Base-by-base conservation (phyloP, 1,139 yeast species). In the Pichia sp. region DNA sequence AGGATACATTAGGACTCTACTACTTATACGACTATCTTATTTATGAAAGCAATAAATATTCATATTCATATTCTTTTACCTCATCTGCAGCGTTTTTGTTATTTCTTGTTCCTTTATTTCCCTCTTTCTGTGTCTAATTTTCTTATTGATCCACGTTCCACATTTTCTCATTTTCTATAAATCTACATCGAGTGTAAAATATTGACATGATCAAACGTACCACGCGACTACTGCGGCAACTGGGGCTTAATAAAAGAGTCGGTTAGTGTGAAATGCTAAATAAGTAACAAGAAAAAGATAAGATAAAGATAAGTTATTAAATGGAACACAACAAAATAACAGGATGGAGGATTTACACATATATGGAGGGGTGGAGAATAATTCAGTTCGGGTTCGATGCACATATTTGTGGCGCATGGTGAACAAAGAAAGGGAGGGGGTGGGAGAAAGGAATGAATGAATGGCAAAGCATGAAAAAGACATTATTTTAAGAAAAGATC, bases 41-140 rank as follows among this genome's bases (percentile, higher is more conserved):
- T 28, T 49, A 34, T 31, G 37, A 31, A 31, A 31, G 37, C 37
- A n/a, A 31, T 31, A 31, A 31, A 31, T n/a, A 31, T 37, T 48
- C 18, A 31, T 44, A 21, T 45, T 41, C 40, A n/a, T n/a, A n/a
- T 4, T 43, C 3, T 42, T 31, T 25, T 21, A 48, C 25, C 23
- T 44, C 2, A 25, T 6, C 28, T 25, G 8, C 9, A 25, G 9
- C 28, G 8, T 25, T 25, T 6, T 25, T 18, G n/a, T 31, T 31
- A 31, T 31, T 31, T 31, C 37, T 6, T 31, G 28, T 25, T 25
- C 28, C 37, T 13, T 31, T 31, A 31, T 31, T 31, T 31, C n/a
- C 37, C 18, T n/a, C 10, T n/a, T n/a, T 31, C 37, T 31, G n/a
- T 31, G 37, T n/a, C 37, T 31, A 25, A 25, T 31, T 31, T 18